Percentiles rank a stretch among this genome's conserved stretches.
Evolutionary conservation across 306 rosid species (phyloP).

Genomic region (Sechiopsis laciniata): DNA sequence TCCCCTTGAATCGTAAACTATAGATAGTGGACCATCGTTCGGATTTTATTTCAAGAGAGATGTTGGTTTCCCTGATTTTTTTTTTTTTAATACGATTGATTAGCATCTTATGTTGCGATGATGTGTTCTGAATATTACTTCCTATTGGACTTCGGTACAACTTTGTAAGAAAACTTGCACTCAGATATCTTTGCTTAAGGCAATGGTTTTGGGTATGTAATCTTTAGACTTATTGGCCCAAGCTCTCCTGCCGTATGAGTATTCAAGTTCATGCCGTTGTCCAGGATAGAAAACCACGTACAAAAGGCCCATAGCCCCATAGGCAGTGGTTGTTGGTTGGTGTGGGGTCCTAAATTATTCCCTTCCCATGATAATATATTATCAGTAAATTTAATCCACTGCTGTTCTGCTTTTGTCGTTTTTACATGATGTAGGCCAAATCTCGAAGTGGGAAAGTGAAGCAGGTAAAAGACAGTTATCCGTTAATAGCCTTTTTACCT

Average conservation of each 20-base stretch:
- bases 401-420: slow-evolving; percentile 10
- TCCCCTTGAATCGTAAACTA: not conserved
- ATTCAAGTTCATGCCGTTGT: not conserved
- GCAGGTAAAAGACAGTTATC: not conserved
- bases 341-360: slow-evolving; percentile 12
- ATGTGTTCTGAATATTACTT: not conserved
- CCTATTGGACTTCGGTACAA: not conserved
- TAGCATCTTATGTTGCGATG: not conserved
- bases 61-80: not conserved
- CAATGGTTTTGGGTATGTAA: not conserved
- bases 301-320: not conserved
- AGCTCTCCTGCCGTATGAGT: not conserved
- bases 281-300: not conserved
- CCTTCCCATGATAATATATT: not conserved
- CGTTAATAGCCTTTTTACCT: not conserved
- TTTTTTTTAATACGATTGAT: not conserved
- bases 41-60: not conserved
- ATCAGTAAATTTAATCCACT: not conserved
- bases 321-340: not conserved
- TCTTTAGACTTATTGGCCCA: not conserved
- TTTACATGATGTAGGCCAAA: not conserved
- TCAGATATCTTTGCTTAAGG: not conserved
- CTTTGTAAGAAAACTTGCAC: too few species aligned
- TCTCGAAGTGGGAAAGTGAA: not conserved
- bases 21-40: not conserved